Evolutionary conservation across 768 basidiomycete genomes (phyloP), one percentile per base, ranked within the genome.

Genomic region (Tubosaeta brunneosetosa): DNA sequence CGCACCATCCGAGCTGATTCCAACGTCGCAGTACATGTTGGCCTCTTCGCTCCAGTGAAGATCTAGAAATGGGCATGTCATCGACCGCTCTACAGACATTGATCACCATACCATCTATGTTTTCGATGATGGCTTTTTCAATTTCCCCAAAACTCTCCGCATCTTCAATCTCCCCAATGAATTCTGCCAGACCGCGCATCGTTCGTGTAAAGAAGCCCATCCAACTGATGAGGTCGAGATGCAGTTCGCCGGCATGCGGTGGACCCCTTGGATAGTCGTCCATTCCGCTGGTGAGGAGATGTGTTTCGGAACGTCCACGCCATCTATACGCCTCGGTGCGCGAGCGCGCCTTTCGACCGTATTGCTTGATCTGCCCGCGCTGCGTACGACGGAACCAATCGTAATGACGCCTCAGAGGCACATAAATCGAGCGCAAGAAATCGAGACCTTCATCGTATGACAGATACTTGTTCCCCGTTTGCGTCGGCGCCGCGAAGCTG

Each of bases 311-410:
- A 38, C 94, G 77, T 27, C 94, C 94, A 31, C 95, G 82, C 95
- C 94, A 98, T 32, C 94, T 81, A 72, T 97, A 98, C 2, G 81
- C 94, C 69, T 97, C 94, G 1, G 84, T 84, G 47, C 86, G 77
- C n/a, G 90, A 91, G n/a, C 87, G 82, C 2, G 91, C 86, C 51
- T 79, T 80, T 33, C 94, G 80, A 3, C 80, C 83, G 66, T 92
- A 98, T 64, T 92, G 91, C 64, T 91, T 91, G 61, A 97, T 87
- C 66, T 94, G 91, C 8, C 94, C 94, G 5, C 89, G 81, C 67
- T 98, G 94, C 3, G 94, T 97, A 42, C 85, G 83, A 38, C 91
- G 82, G 79, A 98, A 97, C 94, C 94, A 98, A 49, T 91, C 86
- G 65, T 95, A 97, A 67, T 97, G 95, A 26, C 90, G 81, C 62